Conservation (phyloP, 225 moss, liverwort and hornwort species). For the Polytrichum formosum region DNA sequence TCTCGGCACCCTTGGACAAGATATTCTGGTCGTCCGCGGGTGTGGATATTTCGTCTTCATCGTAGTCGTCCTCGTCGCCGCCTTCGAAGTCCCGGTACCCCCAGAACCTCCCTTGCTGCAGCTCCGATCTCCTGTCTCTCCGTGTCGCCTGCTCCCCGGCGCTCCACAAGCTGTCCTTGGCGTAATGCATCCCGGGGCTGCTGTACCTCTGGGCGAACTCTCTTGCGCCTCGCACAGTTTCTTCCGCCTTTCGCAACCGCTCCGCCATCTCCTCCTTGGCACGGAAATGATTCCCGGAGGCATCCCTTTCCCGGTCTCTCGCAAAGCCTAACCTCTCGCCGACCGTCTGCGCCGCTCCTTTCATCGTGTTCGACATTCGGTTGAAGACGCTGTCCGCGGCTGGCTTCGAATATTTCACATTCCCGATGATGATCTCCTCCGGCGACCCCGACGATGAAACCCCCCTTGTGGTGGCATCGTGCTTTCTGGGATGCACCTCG, state of each 20-base stretch:
- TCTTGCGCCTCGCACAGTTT: neutral
- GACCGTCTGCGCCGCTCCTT: conserved; percentile 39
- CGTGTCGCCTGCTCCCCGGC: neutral
- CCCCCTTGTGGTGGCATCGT: conserved; percentile 10
- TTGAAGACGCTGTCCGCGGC: conserved; percentile 27
- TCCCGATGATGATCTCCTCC: conserved; percentile 49
- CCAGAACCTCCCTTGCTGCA: neutral
- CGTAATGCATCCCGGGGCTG: neutral
- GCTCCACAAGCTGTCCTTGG: neutral
- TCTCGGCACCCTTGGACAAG: conserved; percentile 19
- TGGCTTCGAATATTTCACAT: conserved; percentile 37
- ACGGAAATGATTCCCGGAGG: neutral
- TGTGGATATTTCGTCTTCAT: conserved; percentile 10
- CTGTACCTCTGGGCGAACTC: neutral
- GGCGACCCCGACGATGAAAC: conserved; percentile 22
- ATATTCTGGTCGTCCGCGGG: conserved; percentile 6
- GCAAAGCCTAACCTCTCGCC: conserved; percentile 30
- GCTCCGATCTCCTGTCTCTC: neutral
- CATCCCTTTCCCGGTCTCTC: conserved; percentile 13
- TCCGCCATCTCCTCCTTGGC: conserved; percentile 10
- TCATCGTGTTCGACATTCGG: conserved; percentile 22
- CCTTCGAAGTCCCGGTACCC: neutral
- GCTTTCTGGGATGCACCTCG: conserved; percentile 9
- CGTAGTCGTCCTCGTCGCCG: conserved; percentile 7
- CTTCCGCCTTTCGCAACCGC: conserved; percentile 1